Evolutionary conservation across 768 basidiomycete species (phyloP).

Genomic region (Baorangia bicolor): DNA sequence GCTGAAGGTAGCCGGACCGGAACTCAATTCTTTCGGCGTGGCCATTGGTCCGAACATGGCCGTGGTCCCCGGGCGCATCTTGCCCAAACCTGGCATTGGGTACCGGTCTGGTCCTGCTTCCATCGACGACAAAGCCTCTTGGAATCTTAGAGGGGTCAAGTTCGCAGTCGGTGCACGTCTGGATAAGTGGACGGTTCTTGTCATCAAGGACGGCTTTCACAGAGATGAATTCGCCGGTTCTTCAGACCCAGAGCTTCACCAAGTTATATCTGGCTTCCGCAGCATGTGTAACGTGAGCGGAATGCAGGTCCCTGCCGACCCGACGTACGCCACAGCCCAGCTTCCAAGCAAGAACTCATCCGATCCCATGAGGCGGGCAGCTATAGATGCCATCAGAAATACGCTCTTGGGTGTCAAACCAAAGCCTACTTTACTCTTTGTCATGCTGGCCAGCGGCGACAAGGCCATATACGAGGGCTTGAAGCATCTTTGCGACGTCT

Average conservation of each 20-base stretch:
- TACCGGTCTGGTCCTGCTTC: conserved; percentile 34
- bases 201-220: conserved; percentile 57
- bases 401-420: conserved; percentile 38
- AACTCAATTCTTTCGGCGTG: conserved; percentile 45
- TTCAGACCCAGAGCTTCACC: conserved; percentile 52
- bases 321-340: conserved; percentile 35
- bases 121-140: conserved; percentile 48
- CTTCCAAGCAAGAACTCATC: conserved; percentile 51
- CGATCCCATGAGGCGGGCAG: conserved; percentile 54
- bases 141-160: conserved; percentile 55
- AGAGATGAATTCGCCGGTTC: conserved; percentile 59
- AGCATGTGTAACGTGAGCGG: conserved; percentile 65
- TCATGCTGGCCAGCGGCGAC: conserved; percentile 48
- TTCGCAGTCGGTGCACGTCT: conserved; percentile 60
- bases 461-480: conserved; percentile 50
- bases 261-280: conserved; percentile 51
- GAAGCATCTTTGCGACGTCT: conserved; percentile 53
- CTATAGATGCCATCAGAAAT: conserved; percentile 46
- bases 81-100: conserved; percentile 42
- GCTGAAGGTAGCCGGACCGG: conserved; percentile 33
- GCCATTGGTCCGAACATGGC: conserved; percentile 49
- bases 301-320: conserved; percentile 45
- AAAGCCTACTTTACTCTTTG: conserved; percentile 45
- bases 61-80: conserved; percentile 53
- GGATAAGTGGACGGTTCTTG: conserved; percentile 64